Evolutionary conservation across 1,284 basidiomycete species (phyloP), one percentile per base, ranked within the genome.

Genomic region (Sphaerobolus stellatus): DNA sequence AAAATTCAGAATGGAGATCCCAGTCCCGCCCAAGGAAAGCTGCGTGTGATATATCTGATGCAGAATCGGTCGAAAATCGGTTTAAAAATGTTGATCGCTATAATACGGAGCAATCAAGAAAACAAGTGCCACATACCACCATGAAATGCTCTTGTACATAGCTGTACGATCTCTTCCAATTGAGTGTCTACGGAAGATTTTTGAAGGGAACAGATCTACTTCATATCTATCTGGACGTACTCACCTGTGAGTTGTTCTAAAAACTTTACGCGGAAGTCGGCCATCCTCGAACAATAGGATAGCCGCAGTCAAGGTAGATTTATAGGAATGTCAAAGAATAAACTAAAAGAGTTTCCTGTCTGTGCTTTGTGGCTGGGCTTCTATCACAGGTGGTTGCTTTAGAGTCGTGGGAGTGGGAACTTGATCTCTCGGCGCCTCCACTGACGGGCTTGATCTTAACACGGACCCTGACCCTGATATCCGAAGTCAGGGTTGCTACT

Each of bases 181-280:
- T 48, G 47, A n/a, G 28, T 24, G n/a, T 48, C 47, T 48, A 30
- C 9, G n/a, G 18, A 48, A 31, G 33, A 14, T 18, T 18, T 5
- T 13, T 6, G 8, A n/a, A 31, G 31, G 11, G 46, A 14, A 22
- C 25, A 22, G 31, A 22, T 28, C 33, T 3, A 14, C n/a, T 48
- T 3, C 28, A n/a, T 16, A 22, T 4, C 33, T 24, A 18, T 18
- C 25, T 30, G 14, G 47, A 30, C 16, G 22, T 48, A 27, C 29
- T 14, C 47, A 48, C 33, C 29, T 48, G 47, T 48, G 14, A 48
- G 28, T 18, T 28, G 33, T 27, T 44, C 41, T n/a, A 44, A 44
- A 44, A 22, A 27, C 33, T 48, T 31, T 3, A 48, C 20, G 6
- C 33, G 28, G 33, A 30, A 33, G 4, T 16, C n/a, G 22, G 22